A percentile compares a stretch with the other conserved stretches of the same genome.
phyloP scores from a whole-genome alignment of 495 filamentous ascomycete genomes.

The Neurospora hispaniola region DNA sequence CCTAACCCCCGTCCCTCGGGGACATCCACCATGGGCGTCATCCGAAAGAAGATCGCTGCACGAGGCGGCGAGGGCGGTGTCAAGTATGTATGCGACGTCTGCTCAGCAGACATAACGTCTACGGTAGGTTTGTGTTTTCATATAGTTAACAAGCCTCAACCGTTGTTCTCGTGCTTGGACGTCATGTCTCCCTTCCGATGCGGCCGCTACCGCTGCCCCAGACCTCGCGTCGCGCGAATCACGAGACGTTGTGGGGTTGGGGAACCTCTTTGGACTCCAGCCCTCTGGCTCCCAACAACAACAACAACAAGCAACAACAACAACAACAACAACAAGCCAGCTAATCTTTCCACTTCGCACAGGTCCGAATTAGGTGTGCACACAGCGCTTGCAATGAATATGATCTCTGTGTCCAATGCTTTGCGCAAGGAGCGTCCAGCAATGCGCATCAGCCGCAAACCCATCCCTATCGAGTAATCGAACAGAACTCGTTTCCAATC shows the following conservation, averaged over 20 bases:
- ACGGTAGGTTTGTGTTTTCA: slow-evolving; percentile 51
- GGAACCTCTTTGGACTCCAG: background rate
- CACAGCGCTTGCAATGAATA: slow-evolving; percentile 78
- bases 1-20: slow-evolving; percentile 5
- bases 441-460: slow-evolving; percentile 74
- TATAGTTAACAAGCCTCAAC: background rate
- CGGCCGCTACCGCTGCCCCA: background rate
- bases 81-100: slow-evolving; percentile 93
- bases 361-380: slow-evolving; percentile 94
- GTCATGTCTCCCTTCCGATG: background rate
- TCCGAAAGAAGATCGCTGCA: slow-evolving; percentile 87
- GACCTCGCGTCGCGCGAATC: slow-evolving; percentile 2
- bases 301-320: background rate
- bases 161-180: background rate
- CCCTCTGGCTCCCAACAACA: background rate
- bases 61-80: slow-evolving; percentile 85
- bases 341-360: slow-evolving; percentile 8
- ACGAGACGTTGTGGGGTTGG: slow-evolving; percentile 9
- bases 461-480: slow-evolving; percentile 86
- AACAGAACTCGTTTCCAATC: slow-evolving; percentile 96
- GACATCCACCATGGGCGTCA: slow-evolving; percentile 66
- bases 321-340: slow-evolving; percentile 1
- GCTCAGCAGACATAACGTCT: slow-evolving; percentile 87
- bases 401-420: slow-evolving; percentile 94
- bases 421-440: slow-evolving; percentile 64